A percentile compares a stretch with the other conserved stretches of the same genome.
These are phyloP conservation scores for Petunia hybrid DNA, from an alignment of 305 asterid species.

Conservation along the genomic window DNA sequence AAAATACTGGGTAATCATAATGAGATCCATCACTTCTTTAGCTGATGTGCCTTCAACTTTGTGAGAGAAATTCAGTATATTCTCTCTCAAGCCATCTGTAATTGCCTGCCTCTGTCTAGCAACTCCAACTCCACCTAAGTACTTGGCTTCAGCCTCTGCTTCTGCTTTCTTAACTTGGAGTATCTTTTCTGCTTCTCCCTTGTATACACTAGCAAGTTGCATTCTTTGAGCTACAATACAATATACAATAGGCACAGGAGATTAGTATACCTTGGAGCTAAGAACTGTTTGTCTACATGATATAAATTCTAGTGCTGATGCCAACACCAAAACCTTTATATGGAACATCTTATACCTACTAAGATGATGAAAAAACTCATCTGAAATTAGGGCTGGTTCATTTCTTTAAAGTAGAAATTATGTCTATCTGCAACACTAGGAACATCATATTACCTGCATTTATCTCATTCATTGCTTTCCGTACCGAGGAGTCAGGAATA, in stretches of 20 bases:
- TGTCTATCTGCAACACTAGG: not conserved
- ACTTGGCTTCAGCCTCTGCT: constrained; percentile 97
- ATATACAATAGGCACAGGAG: not conserved
- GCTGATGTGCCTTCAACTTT: constrained; percentile 86
- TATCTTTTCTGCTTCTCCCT: constrained; percentile 95
- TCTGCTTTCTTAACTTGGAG: constrained; percentile 90
- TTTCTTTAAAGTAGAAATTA: not conserved
- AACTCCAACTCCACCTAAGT: constrained; percentile 96
- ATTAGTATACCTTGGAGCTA: not conserved
- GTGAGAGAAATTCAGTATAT: constrained; percentile 87
- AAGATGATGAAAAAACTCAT: not conserved
- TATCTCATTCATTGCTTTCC: constrained; percentile 96
- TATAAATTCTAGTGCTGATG: not conserved
- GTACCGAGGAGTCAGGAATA: constrained; percentile 89
- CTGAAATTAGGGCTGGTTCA: not conserved
- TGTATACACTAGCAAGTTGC: constrained; percentile 98
- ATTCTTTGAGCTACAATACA: constrained; percentile 80
- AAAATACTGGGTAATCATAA: constrained; percentile 92
- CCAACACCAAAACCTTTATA: not conserved
- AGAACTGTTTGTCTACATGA: not conserved
- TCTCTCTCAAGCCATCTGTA: constrained; percentile 92
- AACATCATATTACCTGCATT: constrained; percentile 70
- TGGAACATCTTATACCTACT: not conserved
- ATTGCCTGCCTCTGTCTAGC: constrained; percentile 98
- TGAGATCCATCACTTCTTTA: constrained; percentile 96